These are phyloP conservation scores for Daldinia vernicosa DNA, from an alignment of 495 filamentous ascomycete genomes.

Conservation along the genomic window DNA sequence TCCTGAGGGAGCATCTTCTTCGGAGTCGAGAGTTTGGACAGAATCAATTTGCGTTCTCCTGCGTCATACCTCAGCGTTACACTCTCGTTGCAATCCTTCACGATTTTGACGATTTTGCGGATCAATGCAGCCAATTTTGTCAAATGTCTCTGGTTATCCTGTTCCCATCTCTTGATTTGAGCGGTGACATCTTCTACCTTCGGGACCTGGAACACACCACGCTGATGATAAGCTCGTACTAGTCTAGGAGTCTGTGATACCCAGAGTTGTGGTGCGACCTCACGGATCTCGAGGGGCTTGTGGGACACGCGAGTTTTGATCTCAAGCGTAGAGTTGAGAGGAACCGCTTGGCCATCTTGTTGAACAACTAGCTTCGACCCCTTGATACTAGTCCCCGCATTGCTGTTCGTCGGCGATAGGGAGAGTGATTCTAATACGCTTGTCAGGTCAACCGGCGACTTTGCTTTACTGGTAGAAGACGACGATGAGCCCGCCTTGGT, in stretches of 20 bases:
- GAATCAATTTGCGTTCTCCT: constrained; percentile 43
- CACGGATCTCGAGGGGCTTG: constrained; percentile 48
- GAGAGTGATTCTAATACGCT: constrained; percentile 46
- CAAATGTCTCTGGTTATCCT: constrained; percentile 47
- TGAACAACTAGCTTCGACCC: constrained; percentile 48
- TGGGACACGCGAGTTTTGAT: constrained; percentile 59
- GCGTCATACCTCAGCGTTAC: constrained; percentile 47
- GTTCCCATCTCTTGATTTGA: constrained; percentile 53
- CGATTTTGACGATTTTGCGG: constrained; percentile 46
- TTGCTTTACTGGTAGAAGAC: constrained; percentile 12
- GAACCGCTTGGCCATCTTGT: constrained; percentile 48
- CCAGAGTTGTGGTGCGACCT: constrained; percentile 60
- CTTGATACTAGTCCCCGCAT: constrained; percentile 4
- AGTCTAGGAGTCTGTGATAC: constrained; percentile 60
- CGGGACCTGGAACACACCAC: constrained; percentile 52
- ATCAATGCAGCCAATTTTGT: constrained; percentile 49
- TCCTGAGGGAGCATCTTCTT: constrained; percentile 51
- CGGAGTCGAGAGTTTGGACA: constrained; percentile 29
- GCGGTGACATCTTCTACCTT: constrained; percentile 52
- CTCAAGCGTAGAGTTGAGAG: constrained; percentile 53
- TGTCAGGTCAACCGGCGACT: constrained; percentile 38
- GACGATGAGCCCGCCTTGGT: not conserved
- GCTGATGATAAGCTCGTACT: constrained; percentile 57
- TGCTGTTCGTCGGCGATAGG: constrained; percentile 26
- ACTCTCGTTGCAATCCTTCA: constrained; percentile 46